Evolutionary conservation across 176 grass and related monocot genomes (phyloP).

Genomic region (Oryza officinalis): DNA sequence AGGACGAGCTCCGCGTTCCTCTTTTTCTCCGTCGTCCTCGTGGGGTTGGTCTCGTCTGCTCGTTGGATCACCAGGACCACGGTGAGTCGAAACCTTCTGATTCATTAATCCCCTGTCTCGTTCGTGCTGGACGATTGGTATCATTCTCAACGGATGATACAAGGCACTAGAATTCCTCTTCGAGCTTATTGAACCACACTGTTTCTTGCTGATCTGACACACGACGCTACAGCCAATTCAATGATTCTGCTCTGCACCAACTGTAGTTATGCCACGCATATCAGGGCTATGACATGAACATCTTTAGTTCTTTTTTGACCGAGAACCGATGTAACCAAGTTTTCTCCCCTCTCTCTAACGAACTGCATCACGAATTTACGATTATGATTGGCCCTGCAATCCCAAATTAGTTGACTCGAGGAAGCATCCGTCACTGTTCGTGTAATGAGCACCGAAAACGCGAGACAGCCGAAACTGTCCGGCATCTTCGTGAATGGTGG

Average conservation of each 20-base stretch:
- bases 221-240: too few relatives aligned
- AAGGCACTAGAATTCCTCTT: neutral
- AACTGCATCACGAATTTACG: neutral
- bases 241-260: neutral
- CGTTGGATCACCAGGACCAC: constrained; percentile 39
- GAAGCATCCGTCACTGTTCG: neutral
- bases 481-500: neutral
- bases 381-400: neutral
- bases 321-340: neutral
- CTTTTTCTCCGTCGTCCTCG: constrained; percentile 38
- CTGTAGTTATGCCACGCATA: neutral
- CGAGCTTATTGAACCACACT: neutral
- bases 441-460: neutral
- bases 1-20: constrained; percentile 44
- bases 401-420: neutral
- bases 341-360: neutral
- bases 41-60: constrained; percentile 27
- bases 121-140: neutral
- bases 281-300: neutral
- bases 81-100: constrained; percentile 24
- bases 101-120: neutral
- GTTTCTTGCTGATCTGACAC: neutral
- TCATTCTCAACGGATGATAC: neutral
- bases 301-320: neutral
- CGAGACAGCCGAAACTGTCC: neutral